Base-by-base conservation (phyloP, 371 early-diverging fungal genomes). In the Mucor mucedo region DNA sequence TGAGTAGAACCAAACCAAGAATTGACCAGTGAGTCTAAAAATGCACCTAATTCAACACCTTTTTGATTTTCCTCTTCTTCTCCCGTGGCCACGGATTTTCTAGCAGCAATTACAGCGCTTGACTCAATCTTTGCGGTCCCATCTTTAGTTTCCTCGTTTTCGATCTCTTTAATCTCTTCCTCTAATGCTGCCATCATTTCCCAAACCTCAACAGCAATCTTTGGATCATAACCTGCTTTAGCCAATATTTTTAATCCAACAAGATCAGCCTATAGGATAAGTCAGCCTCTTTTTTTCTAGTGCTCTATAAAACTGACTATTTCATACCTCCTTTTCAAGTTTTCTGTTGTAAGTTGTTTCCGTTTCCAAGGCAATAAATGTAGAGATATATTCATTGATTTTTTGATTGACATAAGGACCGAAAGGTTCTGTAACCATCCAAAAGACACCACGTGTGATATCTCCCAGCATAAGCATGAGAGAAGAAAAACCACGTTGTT, bases 181-280 rank as follows among this genome's bases (percentile, higher is more conserved):
- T 62, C 63, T 47, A 80, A 63, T 0, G 76, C 75, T 13, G 77
- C 69, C 79, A 82, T 77, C 11, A 54, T 60, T 55, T 81, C 63
- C 84, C 84, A 84, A 4, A 83, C 73, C 38, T 75, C 69, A 4
- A 84, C 60, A 0, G 84, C 80, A 14, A 62, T 70, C 54, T 72
- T 69, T 1, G 84, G 84, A 60, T 84, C 81, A 40, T 84, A 84
- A 13, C 84, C 84, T 27, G 84, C 83, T 62, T 79, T 71, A 64
- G 69, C 87, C 69, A 87, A 63, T 2, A 87, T 62, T 40, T 78
- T 82, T 53, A 86, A 47, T 0, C 86, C 86, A 14, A 87, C 80
- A 8, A 63, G 32, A 45, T 68, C 67, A 1, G 61, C 62, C 66
- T 66, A 55, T 4, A 14, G 3, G 10, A 42, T 42, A n/a, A 21